Evolutionary conservation across 1,284 basidiomycete genomes (phyloP), one percentile per base, ranked within the genome.

Genomic region (Ustilago loliicola): DNA sequence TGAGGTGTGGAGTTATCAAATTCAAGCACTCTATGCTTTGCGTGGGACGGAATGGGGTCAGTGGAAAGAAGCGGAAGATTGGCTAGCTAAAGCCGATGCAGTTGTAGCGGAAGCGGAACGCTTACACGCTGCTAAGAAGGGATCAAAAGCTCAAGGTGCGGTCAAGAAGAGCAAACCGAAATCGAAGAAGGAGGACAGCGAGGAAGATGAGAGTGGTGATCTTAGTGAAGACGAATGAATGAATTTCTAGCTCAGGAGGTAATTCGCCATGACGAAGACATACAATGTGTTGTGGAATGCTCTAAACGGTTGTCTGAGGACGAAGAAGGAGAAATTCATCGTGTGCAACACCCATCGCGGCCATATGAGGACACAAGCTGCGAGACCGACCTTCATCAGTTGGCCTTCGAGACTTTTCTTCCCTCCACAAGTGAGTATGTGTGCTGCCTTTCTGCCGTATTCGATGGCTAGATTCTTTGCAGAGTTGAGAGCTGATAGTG

Each of bases 1-100:
- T n/a, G 88, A 89, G 11, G 89, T 94, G 0, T 95, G 93, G 93
- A 88, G 88, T n/a, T 68, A 54, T 48, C 71, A 73, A 52, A 73
- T 73, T 11, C 88, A 89, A 36, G 88, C 90, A 2, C 84, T 93
- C 51, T 66, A 77, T 47, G 62, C 62, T 21, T 73, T 93, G 7
- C 71, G 76, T 27, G 72, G 65, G 38, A 57, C 65, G 25, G 68
- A 63, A 68, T 76, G 74, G 77, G 80, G 66, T 21, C 42, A 63
- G 42, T 71, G 70, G 72, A 40, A 61, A 47, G 56, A 34, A 29
- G 67, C 65, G 1, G 66, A 73, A 27, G 61, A 58, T 9, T 69
- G 66, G 75, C 29, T 73, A 6, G n/a, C 34, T 6, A 52, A 56
- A 29, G 74, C 66, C 2, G 66, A 68, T 23, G 23, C 4, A 19